Evolutionary conservation across 2,329 filamentous ascomycete genomes (phyloP), one percentile per base, ranked within the genome.

Genomic region (Alternaria hordeiaustralica): DNA sequence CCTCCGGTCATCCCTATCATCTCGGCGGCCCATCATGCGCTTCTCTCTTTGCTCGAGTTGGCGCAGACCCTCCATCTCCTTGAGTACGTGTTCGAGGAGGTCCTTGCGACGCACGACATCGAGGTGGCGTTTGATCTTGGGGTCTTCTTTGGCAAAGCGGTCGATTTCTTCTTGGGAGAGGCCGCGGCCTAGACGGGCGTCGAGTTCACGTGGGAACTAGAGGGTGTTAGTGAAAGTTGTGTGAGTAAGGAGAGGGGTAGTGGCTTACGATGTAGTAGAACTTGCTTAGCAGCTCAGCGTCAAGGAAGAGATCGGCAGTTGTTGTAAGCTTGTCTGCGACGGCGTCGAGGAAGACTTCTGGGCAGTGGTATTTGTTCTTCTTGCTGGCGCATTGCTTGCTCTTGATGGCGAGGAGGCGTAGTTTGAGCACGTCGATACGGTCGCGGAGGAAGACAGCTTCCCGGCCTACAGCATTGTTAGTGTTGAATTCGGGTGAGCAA

Each of bases 271-370:
- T 94, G 82, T 97, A 97, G 83, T 97, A 97, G 79, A 98, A 99
- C 76, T 99, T 97, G 2, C 92, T 95, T 18, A 99, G 87, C 20
- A 99, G 87, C 82, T 99, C 96, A 11, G 98, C 96, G 75, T 99
- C 97, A 28, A 99, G 87, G 85, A 99, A 99, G 0, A 99, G 88
- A 9, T 99, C 96, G 3, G 96, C 95, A 0, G 96, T 99, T 2
- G 93, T 91, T 4, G 95, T 96, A 53, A 99, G 87, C 81, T 98
- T 98, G 71, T 94, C 93, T 2, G 96, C 94, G 2, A 97, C 96
- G 4, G 96, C 94, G 75, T 99, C 94, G n/a, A 99, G 88, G 84
- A 99, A 99, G 15, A 99, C 88, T 78, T 99, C 96, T 0, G 96
- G 96, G 76, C 96, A 99, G 82, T 96, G 89, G 82, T 98, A 97